Percentiles rank a stretch among this genome's conserved stretches.
These are phyloP conservation scores for Rhododendron mucronatum DNA, from an alignment of 148 eudicot genomes.

Conservation along the genomic window DNA sequence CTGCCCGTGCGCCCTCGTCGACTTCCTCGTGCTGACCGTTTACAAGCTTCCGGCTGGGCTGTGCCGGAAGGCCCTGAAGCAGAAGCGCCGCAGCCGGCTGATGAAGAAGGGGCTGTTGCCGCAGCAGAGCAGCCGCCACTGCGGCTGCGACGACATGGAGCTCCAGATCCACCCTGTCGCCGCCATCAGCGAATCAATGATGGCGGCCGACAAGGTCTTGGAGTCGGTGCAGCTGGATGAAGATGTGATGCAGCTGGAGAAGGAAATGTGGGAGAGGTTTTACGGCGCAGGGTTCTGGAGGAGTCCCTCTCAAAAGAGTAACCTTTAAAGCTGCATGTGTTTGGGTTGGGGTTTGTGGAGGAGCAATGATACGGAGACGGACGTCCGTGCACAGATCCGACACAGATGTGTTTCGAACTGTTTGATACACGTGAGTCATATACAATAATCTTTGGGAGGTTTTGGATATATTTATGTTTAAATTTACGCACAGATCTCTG, in stretches of 20 bases:
- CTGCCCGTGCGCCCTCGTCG: slow-evolving; percentile 42
- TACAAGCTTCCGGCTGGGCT: slow-evolving; percentile 54
- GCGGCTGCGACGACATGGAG: slow-evolving; percentile 15
- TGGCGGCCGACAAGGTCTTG: background rate
- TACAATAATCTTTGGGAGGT: too few species aligned
- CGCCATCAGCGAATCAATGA: background rate
- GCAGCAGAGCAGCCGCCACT: background rate
- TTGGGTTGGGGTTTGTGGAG: background rate
- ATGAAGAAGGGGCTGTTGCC: slow-evolving; percentile 29
- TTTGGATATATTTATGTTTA: too few species aligned
- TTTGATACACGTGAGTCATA: too few species aligned
- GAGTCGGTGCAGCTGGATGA: background rate
- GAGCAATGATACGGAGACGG: background rate
- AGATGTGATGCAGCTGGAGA: slow-evolving; percentile 46
- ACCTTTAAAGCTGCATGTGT: background rate
- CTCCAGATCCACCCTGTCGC: slow-evolving; percentile 15
- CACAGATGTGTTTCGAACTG: background rate
- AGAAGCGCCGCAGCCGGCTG: slow-evolving; percentile 30
- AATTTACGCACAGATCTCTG: background rate
- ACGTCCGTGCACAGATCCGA: too few species aligned
- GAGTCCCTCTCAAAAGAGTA: slow-evolving; percentile 49
- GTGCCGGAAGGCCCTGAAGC: slow-evolving; percentile 36
- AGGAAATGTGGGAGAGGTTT: slow-evolving; percentile 71
- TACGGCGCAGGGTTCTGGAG: slow-evolving; percentile 71
- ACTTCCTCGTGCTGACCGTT: slow-evolving; percentile 34